These are phyloP conservation scores for Keithomyces neogunnii DNA, from an alignment of 2,329 filamentous ascomycete genomes.

Conservation along the genomic window DNA sequence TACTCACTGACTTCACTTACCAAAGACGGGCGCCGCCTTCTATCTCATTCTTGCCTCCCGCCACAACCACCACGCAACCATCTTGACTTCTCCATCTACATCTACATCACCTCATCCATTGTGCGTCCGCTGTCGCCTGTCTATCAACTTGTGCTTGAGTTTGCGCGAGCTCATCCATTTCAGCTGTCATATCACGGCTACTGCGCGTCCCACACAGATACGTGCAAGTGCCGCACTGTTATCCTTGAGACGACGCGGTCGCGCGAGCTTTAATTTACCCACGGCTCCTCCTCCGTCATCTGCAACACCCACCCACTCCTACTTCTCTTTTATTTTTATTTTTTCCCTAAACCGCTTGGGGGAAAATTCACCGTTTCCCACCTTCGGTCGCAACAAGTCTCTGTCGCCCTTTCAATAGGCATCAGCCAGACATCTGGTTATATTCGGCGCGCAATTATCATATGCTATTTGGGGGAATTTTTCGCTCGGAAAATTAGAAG, in stretches of 20 bases:
- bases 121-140: neutral
- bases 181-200: neutral
- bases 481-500: slow-evolving; percentile 1
- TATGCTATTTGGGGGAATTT: neutral
- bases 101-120: neutral
- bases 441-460: neutral
- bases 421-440: neutral
- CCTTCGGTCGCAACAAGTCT: neutral
- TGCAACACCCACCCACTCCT: neutral
- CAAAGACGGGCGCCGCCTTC: too few species aligned
- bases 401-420: neutral
- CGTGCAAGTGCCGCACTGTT: neutral
- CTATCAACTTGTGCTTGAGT: neutral
- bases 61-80: neutral
- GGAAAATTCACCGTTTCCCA: neutral
- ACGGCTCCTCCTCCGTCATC: neutral
- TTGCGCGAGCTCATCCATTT: neutral
- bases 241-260: neutral
- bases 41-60: neutral
- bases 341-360: neutral
- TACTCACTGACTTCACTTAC: neutral
- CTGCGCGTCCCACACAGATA: neutral
- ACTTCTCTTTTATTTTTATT: neutral
- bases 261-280: neutral
- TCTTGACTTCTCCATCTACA: neutral